Evolutionary conservation across 2,329 filamentous ascomycete genomes (phyloP), one percentile per base, ranked within the genome.

Genomic region (Talaromyces sp.): DNA sequence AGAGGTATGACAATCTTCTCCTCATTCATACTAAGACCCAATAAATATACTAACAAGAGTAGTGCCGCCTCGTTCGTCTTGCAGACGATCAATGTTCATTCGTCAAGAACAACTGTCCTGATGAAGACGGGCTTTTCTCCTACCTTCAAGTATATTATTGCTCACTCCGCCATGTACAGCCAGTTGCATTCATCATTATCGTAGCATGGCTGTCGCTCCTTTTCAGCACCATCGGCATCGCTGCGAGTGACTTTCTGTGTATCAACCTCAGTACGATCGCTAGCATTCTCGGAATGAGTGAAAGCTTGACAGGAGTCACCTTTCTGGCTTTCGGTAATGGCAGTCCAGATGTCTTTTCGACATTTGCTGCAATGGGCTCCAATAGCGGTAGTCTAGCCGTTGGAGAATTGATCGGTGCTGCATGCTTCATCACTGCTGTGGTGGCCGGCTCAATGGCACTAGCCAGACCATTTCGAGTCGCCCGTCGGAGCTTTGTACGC

Each of bases 231-330:
- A 97, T 99, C 67, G 95, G 95, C 64, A 97, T 99, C 67, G 95
- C 95, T 14, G 95, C 95, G 23, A 97, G 92, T 77, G 95, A 99
- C 78, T 99, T 99, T 81, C 95, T 99, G 78, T 98, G 93, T 77
- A 87, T 98, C 78, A 96, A 99, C 72, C 83, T 99, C 37, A 95
- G 91, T 76, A 98, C 95, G 12, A 95, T 99, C 69, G 88, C 95
- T 23, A 88, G 84, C 62, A 86, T 97, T 59, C 82, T 98, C 31
- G 93, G 93, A 21, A 88, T 99, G 81, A 97, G 93, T 75, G 93
- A 99, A 80, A 98, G 92, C 75, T 84, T 99, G 77, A 92, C 95
- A 0, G 95, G 95, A 39, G 96, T 99, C 31, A 99, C 95, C 0
- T 96, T 99, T 71, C 80, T 99, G 59, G 95, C 95, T 8, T 96